phyloP scores from a whole-genome alignment of 106 monocot genomes.

The Dendrobium huoshanense region DNA sequence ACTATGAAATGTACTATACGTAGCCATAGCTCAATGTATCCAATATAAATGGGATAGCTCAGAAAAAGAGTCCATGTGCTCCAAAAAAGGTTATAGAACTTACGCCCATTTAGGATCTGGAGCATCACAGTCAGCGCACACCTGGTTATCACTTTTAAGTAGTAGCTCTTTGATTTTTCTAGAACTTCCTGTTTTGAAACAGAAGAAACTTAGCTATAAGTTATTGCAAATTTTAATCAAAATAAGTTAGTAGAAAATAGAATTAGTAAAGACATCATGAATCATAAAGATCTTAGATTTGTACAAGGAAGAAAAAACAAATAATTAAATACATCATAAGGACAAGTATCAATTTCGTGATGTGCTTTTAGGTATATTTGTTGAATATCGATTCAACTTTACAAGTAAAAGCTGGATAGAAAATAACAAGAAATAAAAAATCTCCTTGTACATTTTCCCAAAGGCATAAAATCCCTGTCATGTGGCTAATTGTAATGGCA shows the following conservation, averaged over 20 bases:
- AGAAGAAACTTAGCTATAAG: not conserved
- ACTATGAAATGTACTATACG: not conserved
- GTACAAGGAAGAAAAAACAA: not conserved
- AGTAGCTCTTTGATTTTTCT: conserved; percentile 54
- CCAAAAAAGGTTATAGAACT: conserved; percentile 19
- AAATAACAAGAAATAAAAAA: not conserved
- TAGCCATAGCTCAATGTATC: not conserved
- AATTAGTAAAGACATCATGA: not conserved
- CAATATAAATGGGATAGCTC: not conserved
- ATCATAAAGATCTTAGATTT: not conserved
- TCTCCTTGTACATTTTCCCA: not conserved
- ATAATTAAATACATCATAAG: not conserved
- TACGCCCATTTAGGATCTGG: conserved; percentile 87
- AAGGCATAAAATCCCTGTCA: not conserved
- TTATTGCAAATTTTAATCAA: conserved; percentile 2
- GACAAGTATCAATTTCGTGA: not conserved
- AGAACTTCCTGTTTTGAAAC: conserved; percentile 27
- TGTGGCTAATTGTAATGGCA: not conserved
- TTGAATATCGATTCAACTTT: not conserved
- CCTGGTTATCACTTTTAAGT: conserved; percentile 55
- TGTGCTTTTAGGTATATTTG: not conserved
- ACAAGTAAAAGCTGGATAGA: not conserved
- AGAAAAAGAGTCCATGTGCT: not conserved
- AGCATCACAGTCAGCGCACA: conserved; percentile 68
- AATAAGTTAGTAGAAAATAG: not conserved